Evolutionary conservation across 208 protist species (phyloP), one percentile per base, ranked within the genome.

Genomic region (Wallacemonas sp.): DNA sequence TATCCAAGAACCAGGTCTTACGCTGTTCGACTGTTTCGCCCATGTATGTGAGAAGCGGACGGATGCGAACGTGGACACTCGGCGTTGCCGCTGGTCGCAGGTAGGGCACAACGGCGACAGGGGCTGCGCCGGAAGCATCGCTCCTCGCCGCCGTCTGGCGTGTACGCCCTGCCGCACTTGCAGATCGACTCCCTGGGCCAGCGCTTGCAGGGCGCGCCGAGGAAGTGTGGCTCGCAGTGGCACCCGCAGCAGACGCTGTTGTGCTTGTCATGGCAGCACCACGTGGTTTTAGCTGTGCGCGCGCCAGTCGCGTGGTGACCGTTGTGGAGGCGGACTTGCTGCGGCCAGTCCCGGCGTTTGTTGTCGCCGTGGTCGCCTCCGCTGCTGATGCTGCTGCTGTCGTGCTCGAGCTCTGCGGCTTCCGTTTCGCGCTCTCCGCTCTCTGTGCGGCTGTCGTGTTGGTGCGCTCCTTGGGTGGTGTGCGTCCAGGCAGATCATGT

Each of bases 11-110:
- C 79, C 79, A 96, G 46, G 93, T 87, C 30, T 74, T 65, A 1
- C 87, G 76, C 54, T 71, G 58, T 12, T 92, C 74, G 27, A 68
- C 72, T 12, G 58, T 65, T 71, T 96, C 90, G 23, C 81, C 81
- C 14, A 96, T 61, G 61, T 77, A 76, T 0, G 78, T 65, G 41
- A 96, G 70, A 23, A 86, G 74, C 1, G 90, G 90, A 9, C 90
- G 73, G 2, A 88, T 80, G 54, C 90, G 90, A 38, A 96, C 77
- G 68, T 96, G 90, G 38, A 93, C 85, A 29, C 92, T 21, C 17
- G 32, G 30, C 32, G 61, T 30, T 12, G 27, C 32, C 16, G 47
- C 49, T 52, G 64, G 43, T 9, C 34, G 32, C 43, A 58, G 24
- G 30, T 58, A 58, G 29, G 52, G 52, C 32, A 58, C 12, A 57